Evolutionary conservation across 306 rosid species (phyloP), one percentile per base, ranked within the genome.

Genomic region (Lathyrus aphaca): DNA sequence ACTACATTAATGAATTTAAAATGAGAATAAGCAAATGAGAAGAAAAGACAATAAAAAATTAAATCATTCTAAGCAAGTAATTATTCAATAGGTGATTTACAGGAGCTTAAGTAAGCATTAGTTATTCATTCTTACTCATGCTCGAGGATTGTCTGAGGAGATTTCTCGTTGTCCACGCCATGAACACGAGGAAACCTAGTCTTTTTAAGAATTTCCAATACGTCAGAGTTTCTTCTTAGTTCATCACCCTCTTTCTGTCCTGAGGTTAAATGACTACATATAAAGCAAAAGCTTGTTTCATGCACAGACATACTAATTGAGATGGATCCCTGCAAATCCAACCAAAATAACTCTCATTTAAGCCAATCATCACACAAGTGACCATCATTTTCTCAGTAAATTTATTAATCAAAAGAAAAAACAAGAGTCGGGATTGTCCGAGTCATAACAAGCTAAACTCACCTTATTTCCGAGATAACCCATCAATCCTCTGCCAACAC

Each of bases 381-480:
- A 73, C 40, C 57, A 68, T 30, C 21, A 72, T 14, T 58, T 55
- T 56, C 25, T 3, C 12, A 8, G 15, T 14, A 48, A 58, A 63
- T 18, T 68, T 58, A 63, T 27, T 56, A 49, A 43, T 21, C n/a
- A 8, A 66, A 42, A 30, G 14, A 11, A 38, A 58, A 50, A 67
- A 64, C 55, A 13, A 53, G 61, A 46, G 25, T 10, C 50, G 46
- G 46, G 71, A 43, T 59, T 46, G 58, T 4, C 18, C 32, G 16
- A 54, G 8, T 16, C 46, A 42, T 42, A 3, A 42, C 4, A 21
- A 70, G 59, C n/a, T 13, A 54, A 65, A 18, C 67, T 74, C 78
- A 95, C 99, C 99, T 95, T 95, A 74, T 95, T 95, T 78, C 99
- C 96, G 1, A 95, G 97, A 83, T 95, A 95, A 19, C 99, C 99